Base-by-base conservation (phyloP, 1,284 basidiomycete genomes). In the Ustilago bromivora region DNA sequence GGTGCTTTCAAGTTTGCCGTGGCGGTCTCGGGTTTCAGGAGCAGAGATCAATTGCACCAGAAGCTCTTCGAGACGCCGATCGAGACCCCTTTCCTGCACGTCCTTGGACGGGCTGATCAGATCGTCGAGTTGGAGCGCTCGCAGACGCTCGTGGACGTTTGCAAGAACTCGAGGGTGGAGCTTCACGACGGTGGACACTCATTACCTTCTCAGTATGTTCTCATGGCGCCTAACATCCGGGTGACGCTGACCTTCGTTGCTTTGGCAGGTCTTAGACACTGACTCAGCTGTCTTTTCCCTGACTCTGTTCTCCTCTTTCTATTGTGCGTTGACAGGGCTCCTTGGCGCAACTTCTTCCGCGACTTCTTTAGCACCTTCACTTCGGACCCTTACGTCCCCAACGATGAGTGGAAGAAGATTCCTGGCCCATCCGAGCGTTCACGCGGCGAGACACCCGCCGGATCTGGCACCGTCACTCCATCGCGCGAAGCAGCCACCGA, bases 121-220 rank as follows among this genome's bases (percentile, higher is more conserved):
- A 82, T 82, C 28, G 77, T 81, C 10, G 77, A 79, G 19, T 55
- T 72, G 38, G 75, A 83, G 13, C 63, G 79, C 11, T 76, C 82
- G n/a, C 71, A 81, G 55, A 80, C 81, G 9, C 67, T 84, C 6
- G 71, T 82, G 0, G 70, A 83, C 13, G 69, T 61, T 4, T 80
- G 77, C 57, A 64, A 62, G 32, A 76, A 84, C 35, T 73, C 78
- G 0, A 67, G 84, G n/a, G 77, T 86, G 9, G 82, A 83, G 63
- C 60, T 71, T 13, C 84, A 86, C 68, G 79, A 81, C n/a, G 84
- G 84, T 46, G 84, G 84, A 40, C 84, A 86, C 65, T 78, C 79
- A 31, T 52, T 83, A 3, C 84, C 84, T 52, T 82, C 84, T 15
- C 78, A 83, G 80, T 80, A 62, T 46, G 57, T 66, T 28, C 5